Evolutionary conservation across 371 early-diverging fungal species (phyloP).

Genomic region (Mortierella polycephala): DNA sequence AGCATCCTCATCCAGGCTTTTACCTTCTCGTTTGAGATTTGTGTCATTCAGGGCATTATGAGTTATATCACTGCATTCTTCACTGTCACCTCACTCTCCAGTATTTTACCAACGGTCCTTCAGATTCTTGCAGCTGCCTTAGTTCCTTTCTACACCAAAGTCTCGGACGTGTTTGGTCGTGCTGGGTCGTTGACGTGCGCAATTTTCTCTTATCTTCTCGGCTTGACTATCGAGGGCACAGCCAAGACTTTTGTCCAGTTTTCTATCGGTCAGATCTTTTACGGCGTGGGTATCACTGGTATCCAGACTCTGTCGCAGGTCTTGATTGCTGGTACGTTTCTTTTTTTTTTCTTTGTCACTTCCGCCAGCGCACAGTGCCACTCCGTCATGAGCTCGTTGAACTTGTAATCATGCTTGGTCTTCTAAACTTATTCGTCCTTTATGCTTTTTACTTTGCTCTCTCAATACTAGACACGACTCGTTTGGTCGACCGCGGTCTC

Average conservation of each 20-base stretch:
- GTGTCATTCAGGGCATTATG: conserved; percentile 30
- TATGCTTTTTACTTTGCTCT: neutral
- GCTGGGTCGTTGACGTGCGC: conserved; percentile 53
- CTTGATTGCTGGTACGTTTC: conserved; percentile 55
- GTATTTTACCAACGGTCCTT: conserved; percentile 54
- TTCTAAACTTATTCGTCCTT: neutral
- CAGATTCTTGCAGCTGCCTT: conserved; percentile 58
- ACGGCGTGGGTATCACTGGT: conserved; percentile 58
- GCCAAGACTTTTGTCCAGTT: conserved; percentile 47
- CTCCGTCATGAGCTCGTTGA: too few relatives aligned
- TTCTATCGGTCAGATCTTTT: conserved; percentile 57
- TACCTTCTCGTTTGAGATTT: conserved; percentile 40
- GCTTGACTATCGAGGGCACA: conserved; percentile 54
- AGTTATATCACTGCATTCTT: conserved; percentile 41
- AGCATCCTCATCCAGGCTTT: conserved; percentile 40
- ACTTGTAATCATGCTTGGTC: neutral
- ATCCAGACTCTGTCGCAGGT: conserved; percentile 56
- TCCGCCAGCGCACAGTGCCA: neutral
- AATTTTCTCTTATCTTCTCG: conserved; percentile 55
- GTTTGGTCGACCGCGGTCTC: conserved; percentile 41
- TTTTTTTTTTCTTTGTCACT: neutral
- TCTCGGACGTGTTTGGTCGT: conserved; percentile 59
- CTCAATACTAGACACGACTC: conserved; percentile 31
- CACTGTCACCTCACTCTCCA: conserved; percentile 26
- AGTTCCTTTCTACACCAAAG: conserved; percentile 60